Percentiles rank a stretch among this genome's conserved stretches.
Conservation (phyloP, 2,329 filamentous ascomycete genomes). For the Ceratocystiopsis sp. region DNA sequence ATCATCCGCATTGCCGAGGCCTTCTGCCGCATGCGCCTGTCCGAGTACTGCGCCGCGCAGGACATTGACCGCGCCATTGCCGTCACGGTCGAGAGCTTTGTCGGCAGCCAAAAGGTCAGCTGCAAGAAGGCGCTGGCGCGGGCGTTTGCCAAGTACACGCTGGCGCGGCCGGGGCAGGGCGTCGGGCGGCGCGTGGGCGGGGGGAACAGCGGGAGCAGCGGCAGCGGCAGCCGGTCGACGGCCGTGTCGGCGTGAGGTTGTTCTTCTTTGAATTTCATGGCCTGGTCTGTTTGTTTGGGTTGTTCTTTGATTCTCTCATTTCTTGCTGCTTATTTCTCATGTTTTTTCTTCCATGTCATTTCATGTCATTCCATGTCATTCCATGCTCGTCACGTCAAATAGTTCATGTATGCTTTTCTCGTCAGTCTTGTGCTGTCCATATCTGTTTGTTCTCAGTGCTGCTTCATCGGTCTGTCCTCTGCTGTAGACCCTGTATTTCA, state of each 20-base stretch:
- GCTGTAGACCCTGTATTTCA: too few species aligned
- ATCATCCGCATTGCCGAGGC: slow-evolving; percentile 91
- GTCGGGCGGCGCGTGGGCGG: slow-evolving; percentile 8
- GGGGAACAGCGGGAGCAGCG: background rate
- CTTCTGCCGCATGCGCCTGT: slow-evolving; percentile 96
- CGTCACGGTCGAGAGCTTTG: slow-evolving; percentile 90
- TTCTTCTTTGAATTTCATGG: background rate
- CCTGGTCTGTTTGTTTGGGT: background rate
- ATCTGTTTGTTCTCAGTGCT: too few species aligned
- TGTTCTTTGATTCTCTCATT: background rate
- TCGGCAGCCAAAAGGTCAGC: slow-evolving; percentile 90
- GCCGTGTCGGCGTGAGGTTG: background rate
- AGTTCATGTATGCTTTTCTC: too few species aligned
- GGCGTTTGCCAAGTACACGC: slow-evolving; percentile 88
- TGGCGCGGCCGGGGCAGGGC: slow-evolving; percentile 29
- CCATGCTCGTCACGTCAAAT: too few species aligned
- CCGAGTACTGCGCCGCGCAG: slow-evolving; percentile 74
- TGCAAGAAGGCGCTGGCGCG: slow-evolving; percentile 91
- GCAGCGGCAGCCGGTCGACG: too few species aligned
- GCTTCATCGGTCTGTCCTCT: too few species aligned
- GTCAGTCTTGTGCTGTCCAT: too few species aligned
- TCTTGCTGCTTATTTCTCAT: background rate
- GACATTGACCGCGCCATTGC: slow-evolving; percentile 96
- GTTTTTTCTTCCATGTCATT: background rate
- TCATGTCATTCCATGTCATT: background rate